Conservation (phyloP, 2,329 filamentous ascomycete species). For the Didymella exigua region DNA sequence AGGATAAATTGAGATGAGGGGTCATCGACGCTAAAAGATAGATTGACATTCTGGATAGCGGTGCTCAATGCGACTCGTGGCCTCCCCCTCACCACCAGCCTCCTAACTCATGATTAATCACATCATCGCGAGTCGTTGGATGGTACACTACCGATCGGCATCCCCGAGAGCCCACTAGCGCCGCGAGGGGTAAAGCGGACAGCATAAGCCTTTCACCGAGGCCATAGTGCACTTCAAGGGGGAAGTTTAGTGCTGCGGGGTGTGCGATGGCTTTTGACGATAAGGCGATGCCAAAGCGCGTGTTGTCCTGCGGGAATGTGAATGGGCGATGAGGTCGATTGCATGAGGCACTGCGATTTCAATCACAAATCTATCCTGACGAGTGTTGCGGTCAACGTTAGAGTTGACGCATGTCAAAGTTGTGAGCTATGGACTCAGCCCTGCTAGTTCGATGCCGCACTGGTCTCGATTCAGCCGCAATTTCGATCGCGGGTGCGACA, state of each 20-base stretch:
- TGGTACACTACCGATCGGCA: constrained; percentile 17
- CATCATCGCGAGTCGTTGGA: not conserved
- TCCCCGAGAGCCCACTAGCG: not conserved
- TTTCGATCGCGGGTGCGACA: not conserved
- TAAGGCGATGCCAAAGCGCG: constrained; percentile 14
- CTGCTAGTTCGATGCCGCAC: not conserved
- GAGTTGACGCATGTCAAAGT: not conserved
- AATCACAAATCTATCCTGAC: not conserved
- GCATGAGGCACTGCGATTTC: not conserved
- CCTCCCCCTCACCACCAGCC: not conserved
- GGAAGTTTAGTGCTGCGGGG: constrained; percentile 3
- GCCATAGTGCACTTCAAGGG: not conserved
- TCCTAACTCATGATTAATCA: not conserved
- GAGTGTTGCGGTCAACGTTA: not conserved
- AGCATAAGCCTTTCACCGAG: constrained; percentile 8
- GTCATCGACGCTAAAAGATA: too few species aligned
- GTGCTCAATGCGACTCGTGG: not conserved
- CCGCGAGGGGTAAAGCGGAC: not conserved
- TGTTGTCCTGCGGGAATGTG: not conserved
- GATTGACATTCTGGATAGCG: too few species aligned
- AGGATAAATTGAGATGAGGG: too few species aligned
- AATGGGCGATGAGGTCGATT: not conserved
- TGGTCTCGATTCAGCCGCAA: constrained; percentile 16
- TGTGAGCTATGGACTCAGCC: not conserved
- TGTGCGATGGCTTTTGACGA: constrained; percentile 15